Evolutionary conservation across 257 asterid species (phyloP).

Genomic region (Solanum chiquidenum): DNA sequence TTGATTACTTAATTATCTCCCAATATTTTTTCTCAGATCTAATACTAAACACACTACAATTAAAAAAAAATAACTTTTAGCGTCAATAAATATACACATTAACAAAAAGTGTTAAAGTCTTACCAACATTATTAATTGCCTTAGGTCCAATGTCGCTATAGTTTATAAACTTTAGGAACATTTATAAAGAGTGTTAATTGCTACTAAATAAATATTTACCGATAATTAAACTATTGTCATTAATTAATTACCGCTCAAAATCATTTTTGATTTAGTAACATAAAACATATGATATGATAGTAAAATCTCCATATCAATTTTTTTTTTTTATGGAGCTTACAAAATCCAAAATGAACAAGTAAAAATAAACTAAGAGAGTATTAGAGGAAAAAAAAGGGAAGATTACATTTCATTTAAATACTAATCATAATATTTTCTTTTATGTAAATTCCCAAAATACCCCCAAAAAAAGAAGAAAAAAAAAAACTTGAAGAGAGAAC

Average conservation of each 20-base stretch:
- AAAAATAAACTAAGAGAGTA: not conserved
- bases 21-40: rapidly evolving
- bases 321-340: not conserved
- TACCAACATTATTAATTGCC: not conserved
- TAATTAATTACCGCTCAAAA: no score
- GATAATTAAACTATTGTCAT: rapidly evolving
- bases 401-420: not conserved
- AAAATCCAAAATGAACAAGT: not conserved
- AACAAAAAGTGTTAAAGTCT: no score
- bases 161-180: no score
- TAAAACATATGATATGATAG: not conserved
- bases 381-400: not conserved
- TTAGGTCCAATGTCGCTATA: not conserved
- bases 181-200: no score
- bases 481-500: not conserved
- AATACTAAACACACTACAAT: not conserved
- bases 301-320: not conserved
- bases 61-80: no score
- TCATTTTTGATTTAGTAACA: not conserved
- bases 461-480: no score
- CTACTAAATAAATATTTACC: no score
- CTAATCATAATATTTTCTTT: not conserved
- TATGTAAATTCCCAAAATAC: not conserved
- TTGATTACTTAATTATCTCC: not conserved
- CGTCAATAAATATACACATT: no score